Percentiles rank a stretch among this genome's conserved stretches.
phyloP scores from a whole-genome alignment of 805 yeast species.

The Dipodascus albidus region DNA sequence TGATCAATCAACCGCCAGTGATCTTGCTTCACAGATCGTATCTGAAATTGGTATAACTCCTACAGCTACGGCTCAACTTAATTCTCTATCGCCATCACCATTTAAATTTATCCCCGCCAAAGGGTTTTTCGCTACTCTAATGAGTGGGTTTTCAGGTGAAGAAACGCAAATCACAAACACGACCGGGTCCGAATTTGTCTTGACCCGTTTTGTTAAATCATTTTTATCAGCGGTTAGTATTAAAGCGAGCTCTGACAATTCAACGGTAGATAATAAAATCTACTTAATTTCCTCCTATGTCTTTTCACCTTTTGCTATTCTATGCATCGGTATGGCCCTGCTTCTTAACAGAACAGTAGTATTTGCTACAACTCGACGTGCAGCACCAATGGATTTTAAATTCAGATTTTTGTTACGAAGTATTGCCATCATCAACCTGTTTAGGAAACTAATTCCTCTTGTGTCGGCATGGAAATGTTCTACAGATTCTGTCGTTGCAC shows the following conservation, averaged over 20 bases:
- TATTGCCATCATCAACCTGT: conserved; percentile 27
- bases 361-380: conserved; percentile 42
- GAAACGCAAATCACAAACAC: neutral
- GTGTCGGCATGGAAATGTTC: conserved; percentile 24
- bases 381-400: conserved; percentile 25
- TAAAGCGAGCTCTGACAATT: conserved; percentile 7
- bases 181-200: conserved; percentile 9
- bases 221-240: conserved; percentile 6
- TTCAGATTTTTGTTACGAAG: conserved; percentile 29
- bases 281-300: conserved; percentile 11
- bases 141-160: neutral
- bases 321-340: conserved; percentile 47
- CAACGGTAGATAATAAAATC: conserved; percentile 9
- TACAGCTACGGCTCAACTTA: neutral
- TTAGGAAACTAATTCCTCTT: conserved; percentile 28
- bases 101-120: neutral
- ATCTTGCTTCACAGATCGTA: neutral
- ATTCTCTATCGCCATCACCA: neutral
- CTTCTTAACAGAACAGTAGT: conserved; percentile 45
- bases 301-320: conserved; percentile 22
- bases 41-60: neutral
- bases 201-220: conserved; percentile 8
- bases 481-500: conserved; percentile 7
- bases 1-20: neutral
- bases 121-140: neutral